Conservation (phyloP, 2,329 filamentous ascomycete species). For the Diaporthe australafricana region DNA sequence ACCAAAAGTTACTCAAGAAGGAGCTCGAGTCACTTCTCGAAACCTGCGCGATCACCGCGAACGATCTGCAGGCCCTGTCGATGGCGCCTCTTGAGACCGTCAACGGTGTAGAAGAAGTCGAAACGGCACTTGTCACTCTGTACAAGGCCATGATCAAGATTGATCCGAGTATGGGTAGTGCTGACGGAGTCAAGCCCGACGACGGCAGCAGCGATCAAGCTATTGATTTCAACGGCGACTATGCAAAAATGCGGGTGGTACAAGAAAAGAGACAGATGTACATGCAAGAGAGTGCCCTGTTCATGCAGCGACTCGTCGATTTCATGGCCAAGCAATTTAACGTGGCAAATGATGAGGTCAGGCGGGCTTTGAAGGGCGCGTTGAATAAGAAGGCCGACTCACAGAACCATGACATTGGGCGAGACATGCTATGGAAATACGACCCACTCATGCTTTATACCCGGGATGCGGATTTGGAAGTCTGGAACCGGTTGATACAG, state of each 20-base stretch:
- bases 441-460: slow-evolving; percentile 89
- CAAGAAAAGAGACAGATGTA: slow-evolving; percentile 96
- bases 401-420: slow-evolving; percentile 76
- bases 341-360: slow-evolving; percentile 77
- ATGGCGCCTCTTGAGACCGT: slow-evolving; percentile 78
- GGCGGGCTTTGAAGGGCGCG: slow-evolving; percentile 70
- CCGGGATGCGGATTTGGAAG: slow-evolving; percentile 82
- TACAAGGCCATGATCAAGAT: slow-evolving; percentile 96
- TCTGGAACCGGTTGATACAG: slow-evolving; percentile 84
- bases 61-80: slow-evolving; percentile 80
- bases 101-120: slow-evolving; percentile 80
- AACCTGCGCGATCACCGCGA: slow-evolving; percentile 86
- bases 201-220: slow-evolving; percentile 60
- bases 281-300: slow-evolving; percentile 77
- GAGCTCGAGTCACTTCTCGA: slow-evolving; percentile 91
- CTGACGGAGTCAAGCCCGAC: slow-evolving; percentile 60
- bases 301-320: slow-evolving; percentile 82
- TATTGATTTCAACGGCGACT: slow-evolving; percentile 75
- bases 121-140: slow-evolving; percentile 80
- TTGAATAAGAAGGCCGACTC: slow-evolving; percentile 76
- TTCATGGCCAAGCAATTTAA: slow-evolving; percentile 88
- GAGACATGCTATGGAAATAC: slow-evolving; percentile 86
- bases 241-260: slow-evolving; percentile 91
- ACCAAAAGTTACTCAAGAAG: slow-evolving; percentile 92
- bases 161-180: slow-evolving; percentile 78